Evolutionary conservation across 164 flowering plant species (phyloP).

Genomic region (Kingdonia uniflora): DNA sequence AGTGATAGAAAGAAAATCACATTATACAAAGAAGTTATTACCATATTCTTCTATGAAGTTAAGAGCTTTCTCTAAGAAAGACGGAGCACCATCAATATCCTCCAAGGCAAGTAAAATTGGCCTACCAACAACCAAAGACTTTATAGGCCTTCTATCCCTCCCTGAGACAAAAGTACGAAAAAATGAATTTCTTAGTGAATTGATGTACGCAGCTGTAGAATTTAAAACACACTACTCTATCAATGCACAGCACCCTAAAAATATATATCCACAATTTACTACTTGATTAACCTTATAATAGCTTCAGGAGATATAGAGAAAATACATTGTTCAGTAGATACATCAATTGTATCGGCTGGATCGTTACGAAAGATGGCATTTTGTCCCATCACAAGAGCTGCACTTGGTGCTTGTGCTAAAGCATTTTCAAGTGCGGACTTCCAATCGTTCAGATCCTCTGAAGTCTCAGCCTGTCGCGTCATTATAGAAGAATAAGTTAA

Average conservation of each 20-base stretch:
- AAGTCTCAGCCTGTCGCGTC: constrained; percentile 64
- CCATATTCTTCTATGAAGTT: constrained; percentile 67
- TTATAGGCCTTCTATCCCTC: constrained; percentile 31
- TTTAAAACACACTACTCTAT: too few relatives aligned
- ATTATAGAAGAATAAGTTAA: too few relatives aligned
- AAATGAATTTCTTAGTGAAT: too few relatives aligned
- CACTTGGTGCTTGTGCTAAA: constrained; percentile 77
- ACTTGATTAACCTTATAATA: too few relatives aligned
- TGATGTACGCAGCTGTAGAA: neutral
- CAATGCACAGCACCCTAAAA: too few relatives aligned
- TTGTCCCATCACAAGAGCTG: constrained; percentile 58
- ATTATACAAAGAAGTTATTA: constrained; percentile 17
- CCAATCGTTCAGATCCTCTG: constrained; percentile 87
- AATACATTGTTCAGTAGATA: constrained; percentile 52
- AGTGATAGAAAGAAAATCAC: neutral
- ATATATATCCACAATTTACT: too few relatives aligned
- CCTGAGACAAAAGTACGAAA: constrained; percentile 19
- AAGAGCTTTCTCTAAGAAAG: constrained; percentile 86
- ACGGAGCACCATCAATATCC: constrained; percentile 81
- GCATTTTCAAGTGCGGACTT: constrained; percentile 87
- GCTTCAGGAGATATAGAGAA: neutral
- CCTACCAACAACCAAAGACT: constrained; percentile 53
- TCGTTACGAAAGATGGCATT: constrained; percentile 66
- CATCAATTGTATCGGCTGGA: constrained; percentile 42
- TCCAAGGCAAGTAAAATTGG: constrained; percentile 83